Evolutionary conservation across 2,329 filamentous ascomycete genomes (phyloP), one percentile per base, ranked within the genome.

Genomic region (Colletotrichum theobromicola): DNA sequence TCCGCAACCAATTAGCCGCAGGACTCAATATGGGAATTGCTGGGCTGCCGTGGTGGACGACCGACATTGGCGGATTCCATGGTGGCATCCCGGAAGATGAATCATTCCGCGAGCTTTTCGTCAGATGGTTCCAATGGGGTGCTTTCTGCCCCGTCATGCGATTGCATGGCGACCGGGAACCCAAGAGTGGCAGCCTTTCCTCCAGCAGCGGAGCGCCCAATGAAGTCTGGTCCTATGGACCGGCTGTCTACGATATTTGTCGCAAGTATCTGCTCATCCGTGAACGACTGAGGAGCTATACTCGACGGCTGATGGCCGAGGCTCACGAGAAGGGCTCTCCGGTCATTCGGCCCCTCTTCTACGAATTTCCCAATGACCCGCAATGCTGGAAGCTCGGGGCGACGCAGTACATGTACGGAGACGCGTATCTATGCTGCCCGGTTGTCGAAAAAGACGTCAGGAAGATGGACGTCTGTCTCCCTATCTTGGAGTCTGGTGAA

Each of bases 81-180:
- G 92, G 92, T 7, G 92, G 92, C 0, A 86, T 91, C 75, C 90
- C 91, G 0, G 80, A 84, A 2, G 87, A 92, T 58, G 81, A 84
- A 2, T 83, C 77, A 0, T 94, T 93, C 81, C 85, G 90, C 9
- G 92, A 94, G 79, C 82, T 93, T 0, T 90, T 93, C 72, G 88
- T 91, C 1, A 84, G 92, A 4, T 94, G 92, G 92, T 93, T 94
- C 80, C 92, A 93, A 78, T 94, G 91, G 91, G 92, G 89, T 1
- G 83, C 91, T 0, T 93, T 92, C 78, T 93, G 91, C 70, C 92
- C 92, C 1, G 92, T 94, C 2, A 92, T 94, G 88, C 84, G 92
- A 4, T 84, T 93, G 1, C 92, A 94, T 77, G 92, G 92, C 7
- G 90, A 93, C 78, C 87, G 92, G 1, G 90, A 93, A 79, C 92